Conservation (phyloP, 2,329 filamentous ascomycete genomes). For the Fusarium compactum region DNA sequence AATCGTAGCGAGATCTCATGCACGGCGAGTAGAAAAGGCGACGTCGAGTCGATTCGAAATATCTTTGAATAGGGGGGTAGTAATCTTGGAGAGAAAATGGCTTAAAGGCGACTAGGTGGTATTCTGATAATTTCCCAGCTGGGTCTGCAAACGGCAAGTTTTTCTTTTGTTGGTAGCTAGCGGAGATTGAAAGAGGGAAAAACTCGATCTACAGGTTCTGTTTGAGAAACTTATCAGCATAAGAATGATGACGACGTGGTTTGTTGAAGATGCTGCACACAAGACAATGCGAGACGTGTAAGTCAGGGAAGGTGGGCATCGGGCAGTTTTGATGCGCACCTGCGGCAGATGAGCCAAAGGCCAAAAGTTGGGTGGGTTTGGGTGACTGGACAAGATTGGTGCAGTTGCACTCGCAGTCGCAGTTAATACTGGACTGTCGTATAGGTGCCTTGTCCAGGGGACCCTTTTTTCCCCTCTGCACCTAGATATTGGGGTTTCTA, state of each 20-base stretch:
- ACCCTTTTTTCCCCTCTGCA: conserved; percentile 35
- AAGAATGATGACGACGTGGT: conserved; percentile 16
- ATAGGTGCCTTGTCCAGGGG: conserved; percentile 18
- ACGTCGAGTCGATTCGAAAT: conserved; percentile 28
- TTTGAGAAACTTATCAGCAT: conserved; percentile 10
- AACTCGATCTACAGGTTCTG: conserved; percentile 11
- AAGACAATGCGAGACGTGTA: conserved; percentile 35
- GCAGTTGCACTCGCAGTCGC: neutral
- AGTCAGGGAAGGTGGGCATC: conserved; percentile 42
- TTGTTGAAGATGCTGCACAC: conserved; percentile 19
- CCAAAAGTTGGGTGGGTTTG: conserved; percentile 14
- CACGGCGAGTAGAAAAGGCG: conserved; percentile 20
- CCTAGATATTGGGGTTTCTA: conserved; percentile 21
- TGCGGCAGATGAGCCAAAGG: conserved; percentile 30
- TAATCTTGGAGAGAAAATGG: conserved; percentile 24
- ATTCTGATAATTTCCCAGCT: conserved; percentile 34
- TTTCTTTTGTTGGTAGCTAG: conserved; percentile 14
- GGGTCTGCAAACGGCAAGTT: conserved; percentile 28
- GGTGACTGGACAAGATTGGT: conserved; percentile 30
- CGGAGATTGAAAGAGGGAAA: conserved; percentile 1
- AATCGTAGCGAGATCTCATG: conserved; percentile 27
- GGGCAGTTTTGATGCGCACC: conserved; percentile 38
- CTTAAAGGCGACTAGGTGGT: conserved; percentile 4
- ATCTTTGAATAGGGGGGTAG: conserved; percentile 36
- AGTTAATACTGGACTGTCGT: neutral